phyloP scores from a whole-genome alignment of 441 rosid species.

The Codiaeum variegatum region DNA sequence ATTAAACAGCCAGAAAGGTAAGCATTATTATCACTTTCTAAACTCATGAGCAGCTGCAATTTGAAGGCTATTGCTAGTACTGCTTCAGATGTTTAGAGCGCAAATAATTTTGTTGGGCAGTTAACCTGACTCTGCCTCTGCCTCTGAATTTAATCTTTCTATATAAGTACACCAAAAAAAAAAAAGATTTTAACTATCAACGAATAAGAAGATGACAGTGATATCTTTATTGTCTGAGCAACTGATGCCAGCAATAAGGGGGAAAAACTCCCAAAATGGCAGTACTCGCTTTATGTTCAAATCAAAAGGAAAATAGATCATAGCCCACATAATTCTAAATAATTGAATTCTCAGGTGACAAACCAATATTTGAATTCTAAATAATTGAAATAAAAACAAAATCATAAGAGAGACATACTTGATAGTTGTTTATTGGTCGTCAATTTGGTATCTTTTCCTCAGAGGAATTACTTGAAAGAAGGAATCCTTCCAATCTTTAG shows the following conservation, averaged over 20 bases:
- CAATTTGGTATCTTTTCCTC: constrained; percentile 64
- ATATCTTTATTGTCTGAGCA: constrained; percentile 91
- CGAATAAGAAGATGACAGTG: constrained; percentile 91
- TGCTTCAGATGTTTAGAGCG: background rate
- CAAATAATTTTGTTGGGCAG: background rate
- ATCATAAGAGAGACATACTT: too few relatives aligned
- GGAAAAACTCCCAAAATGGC: background rate
- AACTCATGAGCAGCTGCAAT: too few relatives aligned
- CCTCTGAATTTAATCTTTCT: background rate
- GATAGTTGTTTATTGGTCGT: too few relatives aligned
- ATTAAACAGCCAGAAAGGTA: too few relatives aligned
- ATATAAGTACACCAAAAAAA: too few relatives aligned
- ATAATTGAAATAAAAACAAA: too few relatives aligned
- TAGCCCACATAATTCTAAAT: too few relatives aligned
- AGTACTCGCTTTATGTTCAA: background rate
- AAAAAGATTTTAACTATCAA: constrained; percentile 27
- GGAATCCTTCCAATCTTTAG: constrained; percentile 75
- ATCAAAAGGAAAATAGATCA: background rate
- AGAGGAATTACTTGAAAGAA: constrained; percentile 87
- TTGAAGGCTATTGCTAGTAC: background rate
- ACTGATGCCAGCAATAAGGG: constrained; percentile 55
- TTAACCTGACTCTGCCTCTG: background rate
- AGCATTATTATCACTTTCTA: too few relatives aligned
- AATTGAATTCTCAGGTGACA: too few relatives aligned
- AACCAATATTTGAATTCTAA: too few relatives aligned